Percentiles rank a stretch among this genome's conserved stretches.
These are phyloP conservation scores for Aspergillus incahuasiensis DNA, from an alignment of 495 filamentous ascomycete genomes.

Conservation along the genomic window DNA sequence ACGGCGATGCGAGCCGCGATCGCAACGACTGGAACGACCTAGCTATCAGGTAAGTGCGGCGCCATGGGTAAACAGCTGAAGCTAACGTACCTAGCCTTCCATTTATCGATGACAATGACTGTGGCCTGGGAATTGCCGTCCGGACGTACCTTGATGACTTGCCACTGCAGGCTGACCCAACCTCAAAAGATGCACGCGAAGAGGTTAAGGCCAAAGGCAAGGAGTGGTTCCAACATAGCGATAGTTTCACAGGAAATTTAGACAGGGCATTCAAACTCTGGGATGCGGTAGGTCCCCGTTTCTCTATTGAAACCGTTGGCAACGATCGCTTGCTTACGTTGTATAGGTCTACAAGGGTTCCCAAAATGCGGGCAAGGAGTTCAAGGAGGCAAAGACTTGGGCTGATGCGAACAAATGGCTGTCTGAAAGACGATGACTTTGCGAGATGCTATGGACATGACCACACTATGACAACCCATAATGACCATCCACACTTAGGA, in stretches of 20 bases:
- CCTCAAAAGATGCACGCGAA: slow-evolving; percentile 54
- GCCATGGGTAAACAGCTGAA: background rate
- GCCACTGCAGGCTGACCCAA: slow-evolving; percentile 47
- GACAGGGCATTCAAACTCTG: slow-evolving; percentile 77
- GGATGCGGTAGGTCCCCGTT: slow-evolving; percentile 58
- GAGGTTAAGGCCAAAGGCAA: slow-evolving; percentile 61
- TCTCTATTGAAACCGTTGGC: background rate
- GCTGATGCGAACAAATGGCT: slow-evolving; percentile 64
- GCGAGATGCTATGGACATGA: background rate
- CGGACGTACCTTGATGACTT: slow-evolving; percentile 91
- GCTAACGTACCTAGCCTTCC: slow-evolving; percentile 58
- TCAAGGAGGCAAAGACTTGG: slow-evolving; percentile 61
- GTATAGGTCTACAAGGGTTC: slow-evolving; percentile 59
- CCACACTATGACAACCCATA: background rate
- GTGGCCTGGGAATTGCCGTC: slow-evolving; percentile 81
- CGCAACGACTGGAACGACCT: slow-evolving; percentile 66
- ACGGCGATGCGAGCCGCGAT: slow-evolving; percentile 67
- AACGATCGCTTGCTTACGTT: background rate
- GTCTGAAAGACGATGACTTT: slow-evolving; percentile 40
- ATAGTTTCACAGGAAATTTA: slow-evolving; percentile 71
- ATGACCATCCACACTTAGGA: background rate
- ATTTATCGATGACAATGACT: slow-evolving; percentile 78
- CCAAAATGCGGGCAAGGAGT: slow-evolving; percentile 57
- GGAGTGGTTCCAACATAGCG: slow-evolving; percentile 69
- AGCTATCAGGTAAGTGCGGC: slow-evolving; percentile 60